Evolutionary conservation across 2,329 filamentous ascomycete species (phyloP).

Genomic region (Colletotrichum zoysiae): DNA sequence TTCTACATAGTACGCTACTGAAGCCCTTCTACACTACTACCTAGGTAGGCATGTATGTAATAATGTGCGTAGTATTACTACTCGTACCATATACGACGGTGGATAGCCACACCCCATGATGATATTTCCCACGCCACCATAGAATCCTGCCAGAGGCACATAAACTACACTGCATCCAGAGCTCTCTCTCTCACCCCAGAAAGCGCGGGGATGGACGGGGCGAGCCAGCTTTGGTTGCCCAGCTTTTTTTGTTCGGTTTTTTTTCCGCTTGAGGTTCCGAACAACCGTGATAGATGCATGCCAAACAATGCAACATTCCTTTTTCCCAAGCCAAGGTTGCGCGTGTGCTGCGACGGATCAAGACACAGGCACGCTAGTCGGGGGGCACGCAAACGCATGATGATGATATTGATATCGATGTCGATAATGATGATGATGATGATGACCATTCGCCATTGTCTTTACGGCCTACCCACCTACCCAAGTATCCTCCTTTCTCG

Average conservation of each 20-base stretch:
- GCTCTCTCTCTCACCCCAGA: slow-evolving; percentile 16
- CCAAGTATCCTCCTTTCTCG: neutral
- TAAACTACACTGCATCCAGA: slow-evolving; percentile 22
- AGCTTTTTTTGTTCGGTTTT: slow-evolving; percentile 2
- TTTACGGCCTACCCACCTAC: neutral
- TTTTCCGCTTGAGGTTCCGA: slow-evolving; percentile 9
- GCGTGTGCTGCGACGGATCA: slow-evolving; percentile 5
- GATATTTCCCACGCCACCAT: neutral
- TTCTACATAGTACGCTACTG: neutral
- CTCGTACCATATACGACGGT: neutral
- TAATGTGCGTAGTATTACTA: neutral
- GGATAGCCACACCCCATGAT: slow-evolving; percentile 31
- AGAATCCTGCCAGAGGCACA: neutral
- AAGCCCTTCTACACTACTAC: neutral
- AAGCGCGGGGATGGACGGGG: neutral
- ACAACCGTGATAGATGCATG: slow-evolving; percentile 2
- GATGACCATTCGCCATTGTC: neutral
- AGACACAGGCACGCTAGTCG: slow-evolving; percentile 23
- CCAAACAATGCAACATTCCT: neutral
- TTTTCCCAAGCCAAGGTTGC: neutral
- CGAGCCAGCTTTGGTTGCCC: neutral
- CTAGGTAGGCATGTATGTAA: neutral
- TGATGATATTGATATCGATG: neutral
- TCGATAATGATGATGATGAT: slow-evolving; percentile 1
- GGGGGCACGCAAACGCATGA: slow-evolving; percentile 16